phyloP scores from a whole-genome alignment of 2,329 filamentous ascomycete genomes.

The Dactylella cylindrospora region DNA sequence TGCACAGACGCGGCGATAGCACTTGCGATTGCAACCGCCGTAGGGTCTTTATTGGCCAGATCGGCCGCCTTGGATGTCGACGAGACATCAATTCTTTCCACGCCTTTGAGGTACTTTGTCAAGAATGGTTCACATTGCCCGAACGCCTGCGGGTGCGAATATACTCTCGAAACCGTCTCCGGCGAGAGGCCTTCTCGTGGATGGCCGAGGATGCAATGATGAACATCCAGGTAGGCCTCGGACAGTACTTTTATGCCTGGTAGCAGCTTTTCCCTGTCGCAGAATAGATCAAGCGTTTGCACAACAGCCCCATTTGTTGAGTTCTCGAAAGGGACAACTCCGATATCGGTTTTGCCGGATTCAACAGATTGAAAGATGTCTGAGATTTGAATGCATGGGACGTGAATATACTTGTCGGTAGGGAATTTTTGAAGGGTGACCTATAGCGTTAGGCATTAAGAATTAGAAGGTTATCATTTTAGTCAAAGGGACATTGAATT shows the following conservation, averaged over 20 bases:
- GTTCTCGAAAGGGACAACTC: conserved; percentile 94
- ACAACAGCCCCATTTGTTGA: conserved; percentile 91
- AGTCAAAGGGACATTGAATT: too few relatives aligned
- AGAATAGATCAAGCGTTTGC: conserved; percentile 84
- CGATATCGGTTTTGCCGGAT: conserved; percentile 63
- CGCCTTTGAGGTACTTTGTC: conserved; percentile 65
- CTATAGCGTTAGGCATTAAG: conserved; percentile 47
- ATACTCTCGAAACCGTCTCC: conserved; percentile 69
- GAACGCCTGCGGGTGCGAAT: conserved; percentile 94
- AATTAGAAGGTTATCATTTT: too few relatives aligned
- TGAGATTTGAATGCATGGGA: conserved; percentile 49
- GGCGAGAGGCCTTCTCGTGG: conserved; percentile 54
- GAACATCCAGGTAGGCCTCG: conserved; percentile 82
- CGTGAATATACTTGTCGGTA: conserved; percentile 17
- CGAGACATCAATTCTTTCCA: conserved; percentile 79
- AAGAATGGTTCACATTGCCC: conserved; percentile 84
- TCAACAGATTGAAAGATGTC: conserved; percentile 83
- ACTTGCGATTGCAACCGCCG: conserved; percentile 74
- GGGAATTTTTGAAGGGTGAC: conserved; percentile 52
- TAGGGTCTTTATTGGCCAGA: conserved; percentile 64
- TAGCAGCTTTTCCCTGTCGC: conserved; percentile 68
- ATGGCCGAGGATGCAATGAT: conserved; percentile 77
- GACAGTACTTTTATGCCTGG: conserved; percentile 73
- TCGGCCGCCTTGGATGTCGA: conserved; percentile 85
- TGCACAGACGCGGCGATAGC: conserved; percentile 69